Evolutionary conservation across 495 filamentous ascomycete genomes (phyloP).

Genomic region (Lophiotrema nucula): DNA sequence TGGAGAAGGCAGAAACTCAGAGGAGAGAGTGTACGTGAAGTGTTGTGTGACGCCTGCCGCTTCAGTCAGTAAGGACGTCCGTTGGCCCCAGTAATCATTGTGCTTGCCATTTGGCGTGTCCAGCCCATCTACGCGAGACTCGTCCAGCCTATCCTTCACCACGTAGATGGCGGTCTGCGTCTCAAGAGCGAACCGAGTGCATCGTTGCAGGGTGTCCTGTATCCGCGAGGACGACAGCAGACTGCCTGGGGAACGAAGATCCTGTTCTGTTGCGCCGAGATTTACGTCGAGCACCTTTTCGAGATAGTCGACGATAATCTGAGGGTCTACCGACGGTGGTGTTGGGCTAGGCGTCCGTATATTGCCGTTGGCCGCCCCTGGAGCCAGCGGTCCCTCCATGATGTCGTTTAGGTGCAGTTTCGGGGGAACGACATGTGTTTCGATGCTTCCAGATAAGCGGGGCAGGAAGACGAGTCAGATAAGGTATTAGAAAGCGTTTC

Average conservation of each 20-base stretch:
- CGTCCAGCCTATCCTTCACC: constrained; percentile 69
- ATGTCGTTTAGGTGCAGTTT: constrained; percentile 13
- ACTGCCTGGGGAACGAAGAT: constrained; percentile 77
- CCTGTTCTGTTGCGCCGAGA: constrained; percentile 75
- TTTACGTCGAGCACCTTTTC: constrained; percentile 74
- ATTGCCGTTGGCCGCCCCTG: constrained; percentile 37
- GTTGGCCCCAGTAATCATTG: constrained; percentile 2
- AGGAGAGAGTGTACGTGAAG: constrained; percentile 74
- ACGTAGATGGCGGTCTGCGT: constrained; percentile 84
- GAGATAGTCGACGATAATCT: constrained; percentile 73
- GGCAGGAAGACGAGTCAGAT: neutral
- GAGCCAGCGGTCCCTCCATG: constrained; percentile 45
- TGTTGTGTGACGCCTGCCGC: constrained; percentile 41
- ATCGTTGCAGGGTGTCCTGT: constrained; percentile 78
- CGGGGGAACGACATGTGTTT: constrained; percentile 31
- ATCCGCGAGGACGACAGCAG: constrained; percentile 70
- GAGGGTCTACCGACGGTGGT: constrained; percentile 54
- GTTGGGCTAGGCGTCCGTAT: constrained; percentile 41
- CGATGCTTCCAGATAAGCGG: constrained; percentile 1
- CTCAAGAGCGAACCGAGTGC: constrained; percentile 85
- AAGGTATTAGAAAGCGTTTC: neutral
- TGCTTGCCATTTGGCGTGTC: constrained; percentile 51
- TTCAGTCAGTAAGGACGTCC: constrained; percentile 15
- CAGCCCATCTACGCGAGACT: constrained; percentile 42
- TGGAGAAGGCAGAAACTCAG: constrained; percentile 74